phyloP scores from a whole-genome alignment of 2,329 filamentous ascomycete species.

The Juglanconis sp. region DNA sequence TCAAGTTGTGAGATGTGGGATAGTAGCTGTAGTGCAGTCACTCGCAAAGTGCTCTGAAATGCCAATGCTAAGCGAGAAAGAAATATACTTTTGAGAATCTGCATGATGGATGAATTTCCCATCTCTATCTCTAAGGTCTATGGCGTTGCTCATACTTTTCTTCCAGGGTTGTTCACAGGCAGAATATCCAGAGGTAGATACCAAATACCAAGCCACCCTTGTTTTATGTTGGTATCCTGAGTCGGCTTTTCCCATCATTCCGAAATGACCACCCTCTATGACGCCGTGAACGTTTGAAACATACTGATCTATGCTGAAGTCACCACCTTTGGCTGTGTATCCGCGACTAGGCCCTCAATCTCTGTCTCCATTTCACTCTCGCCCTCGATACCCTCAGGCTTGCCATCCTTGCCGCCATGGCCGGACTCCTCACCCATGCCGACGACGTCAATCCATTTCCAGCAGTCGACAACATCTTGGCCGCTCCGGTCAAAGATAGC shows the following conservation, averaged over 20 bases:
- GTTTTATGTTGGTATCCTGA: neutral
- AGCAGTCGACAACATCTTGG: constrained; percentile 37
- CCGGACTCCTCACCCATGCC: constrained; percentile 40
- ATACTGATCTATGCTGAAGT: neutral
- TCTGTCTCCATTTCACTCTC: constrained; percentile 34
- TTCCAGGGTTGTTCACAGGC: neutral
- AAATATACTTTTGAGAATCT: too few species aligned
- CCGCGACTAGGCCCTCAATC: constrained; percentile 26
- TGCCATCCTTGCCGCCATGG: constrained; percentile 18
- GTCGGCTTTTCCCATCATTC: neutral
- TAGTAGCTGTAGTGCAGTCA: too few species aligned
- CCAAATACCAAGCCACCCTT: neutral
- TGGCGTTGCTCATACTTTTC: neutral
- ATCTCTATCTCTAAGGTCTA: neutral
- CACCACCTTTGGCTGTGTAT: neutral
- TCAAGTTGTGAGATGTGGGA: too few species aligned
- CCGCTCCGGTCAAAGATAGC: constrained; percentile 47
- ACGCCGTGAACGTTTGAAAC: neutral
- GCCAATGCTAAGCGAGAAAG: too few species aligned
- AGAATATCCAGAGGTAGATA: neutral
- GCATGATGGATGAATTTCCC: neutral
- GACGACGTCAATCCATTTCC: constrained; percentile 52
- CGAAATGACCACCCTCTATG: neutral
- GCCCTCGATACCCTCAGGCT: constrained; percentile 20
- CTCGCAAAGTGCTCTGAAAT: too few species aligned